Evolutionary conservation across 768 basidiomycete genomes (phyloP), one percentile per base, ranked within the genome.

Genomic region (Xerocomellus dryophilus): DNA sequence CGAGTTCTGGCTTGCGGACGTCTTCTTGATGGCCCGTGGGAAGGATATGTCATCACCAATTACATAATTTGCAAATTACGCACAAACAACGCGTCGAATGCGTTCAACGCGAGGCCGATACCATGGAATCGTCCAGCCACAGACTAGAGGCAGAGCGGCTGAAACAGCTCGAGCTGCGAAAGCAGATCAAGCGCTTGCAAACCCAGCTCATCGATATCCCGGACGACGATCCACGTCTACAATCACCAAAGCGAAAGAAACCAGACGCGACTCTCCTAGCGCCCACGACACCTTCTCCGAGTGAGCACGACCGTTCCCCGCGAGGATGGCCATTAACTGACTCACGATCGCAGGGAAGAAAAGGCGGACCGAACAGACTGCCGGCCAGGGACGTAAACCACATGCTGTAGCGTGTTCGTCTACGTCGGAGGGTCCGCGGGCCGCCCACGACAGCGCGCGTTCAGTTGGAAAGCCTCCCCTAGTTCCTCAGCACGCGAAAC

Each of bases 271-370:
- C 70, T 3, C 62, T 80, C 14, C 61, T 79, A 0, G 79, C 74
- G 1, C 80, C 79, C 8, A 68, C 73, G 1, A 82, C 79, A 1
- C 88, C 88, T 9, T 87, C 88, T 34, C 85, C 84, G 5, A 86
- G 86, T 88, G 59, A 67, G 78, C 68, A n/a, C 39, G 32, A n/a
- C 18, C 21, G 18, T 50, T 51, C 35, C 29, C 23, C 23, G 29
- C 23, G 7, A 32, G 39, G 14, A 2, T 38, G 23, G 43, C 27
- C 15, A 35, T 54, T 51, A n/a, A 60, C 18, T 3, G 38, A 49
- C 21, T 6, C 31, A 44, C 40, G 45, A 21, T 47, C 14, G 17
- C 59, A 70, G 70, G 58, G 47, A 65, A 79, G 71, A 80, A 79
- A 62, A 73, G 77, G 55, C 83, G 79, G 57, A 36, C 75, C 5